Conservation (phyloP, 148 eudicot genomes). For the Beta vulgaris region DNA sequence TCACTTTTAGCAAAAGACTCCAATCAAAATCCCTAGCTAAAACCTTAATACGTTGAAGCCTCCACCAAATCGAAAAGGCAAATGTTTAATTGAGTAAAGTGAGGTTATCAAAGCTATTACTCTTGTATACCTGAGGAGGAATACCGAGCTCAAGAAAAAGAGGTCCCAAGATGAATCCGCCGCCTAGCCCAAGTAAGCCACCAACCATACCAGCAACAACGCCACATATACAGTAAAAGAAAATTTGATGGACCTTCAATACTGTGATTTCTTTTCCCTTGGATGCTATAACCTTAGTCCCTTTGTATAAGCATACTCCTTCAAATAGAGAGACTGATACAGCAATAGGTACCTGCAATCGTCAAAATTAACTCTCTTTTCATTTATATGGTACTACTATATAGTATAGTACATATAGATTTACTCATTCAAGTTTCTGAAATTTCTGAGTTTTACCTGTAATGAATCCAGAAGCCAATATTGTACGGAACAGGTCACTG, state of each 20-base stretch:
- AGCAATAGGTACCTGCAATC: constrained; percentile 45
- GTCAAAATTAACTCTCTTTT: background rate
- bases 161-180: constrained; percentile 64
- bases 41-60: no score
- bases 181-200: constrained; percentile 62
- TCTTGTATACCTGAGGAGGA: constrained; percentile 48
- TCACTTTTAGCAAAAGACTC: no score
- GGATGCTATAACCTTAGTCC: constrained; percentile 50
- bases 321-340: constrained; percentile 40
- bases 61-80: no score
- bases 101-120: background rate
- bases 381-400: background rate
- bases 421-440: background rate
- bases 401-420: background rate
- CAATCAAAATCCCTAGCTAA: no score
- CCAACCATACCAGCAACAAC: constrained; percentile 55
- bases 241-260: constrained; percentile 38
- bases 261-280: constrained; percentile 43
- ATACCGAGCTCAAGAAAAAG: constrained; percentile 58
- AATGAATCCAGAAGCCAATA: constrained; percentile 49
- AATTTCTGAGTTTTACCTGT: constrained; percentile 37
- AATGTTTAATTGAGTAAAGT: no score
- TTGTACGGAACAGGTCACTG: constrained; percentile 39
- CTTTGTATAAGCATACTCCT: constrained; percentile 43
- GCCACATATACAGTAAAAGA: constrained; percentile 43